A percentile compares a stretch with the other conserved stretches of the same genome.
These are phyloP conservation scores for Cordyceps fumosorosea DNA, from an alignment of 2,329 filamentous ascomycete species.

Conservation along the genomic window DNA sequence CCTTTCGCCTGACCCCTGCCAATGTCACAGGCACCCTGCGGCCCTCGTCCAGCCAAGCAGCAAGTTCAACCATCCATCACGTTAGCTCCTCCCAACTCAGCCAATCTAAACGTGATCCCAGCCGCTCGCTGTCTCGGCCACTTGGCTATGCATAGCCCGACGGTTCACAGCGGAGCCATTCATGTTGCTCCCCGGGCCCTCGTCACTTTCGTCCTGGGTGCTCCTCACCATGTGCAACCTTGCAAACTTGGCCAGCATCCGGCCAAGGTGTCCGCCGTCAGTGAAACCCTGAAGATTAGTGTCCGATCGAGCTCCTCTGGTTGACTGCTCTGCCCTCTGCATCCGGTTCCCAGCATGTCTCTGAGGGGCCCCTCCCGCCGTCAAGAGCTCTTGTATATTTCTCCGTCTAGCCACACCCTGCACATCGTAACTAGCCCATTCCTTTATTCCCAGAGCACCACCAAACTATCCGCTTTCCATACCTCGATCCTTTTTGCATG, in stretches of 20 bases:
- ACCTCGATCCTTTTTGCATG: background rate
- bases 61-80: background rate
- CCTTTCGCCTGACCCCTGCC: background rate
- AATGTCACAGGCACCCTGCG: background rate
- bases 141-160: background rate
- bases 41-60: conserved; percentile 1
- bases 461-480: background rate
- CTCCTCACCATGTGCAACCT: conserved; percentile 5
- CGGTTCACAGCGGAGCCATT: conserved; percentile 8
- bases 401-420: background rate
- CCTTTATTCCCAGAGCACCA: background rate
- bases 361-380: background rate
- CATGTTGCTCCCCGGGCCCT: conserved; percentile 2
- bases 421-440: background rate
- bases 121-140: conserved; percentile 3
- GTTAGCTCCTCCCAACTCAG: background rate
- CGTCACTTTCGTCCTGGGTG: background rate
- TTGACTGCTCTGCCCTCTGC: background rate
- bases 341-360: conserved; percentile 1
- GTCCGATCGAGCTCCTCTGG: conserved; percentile 7
- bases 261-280: background rate
- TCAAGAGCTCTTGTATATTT: conserved; percentile 8
- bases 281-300: background rate
- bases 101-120: conserved; percentile 9
- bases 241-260: background rate